Evolutionary conservation across 257 asterid genomes (phyloP), one percentile per base, ranked within the genome.

Genomic region (Rhazya stricta): DNA sequence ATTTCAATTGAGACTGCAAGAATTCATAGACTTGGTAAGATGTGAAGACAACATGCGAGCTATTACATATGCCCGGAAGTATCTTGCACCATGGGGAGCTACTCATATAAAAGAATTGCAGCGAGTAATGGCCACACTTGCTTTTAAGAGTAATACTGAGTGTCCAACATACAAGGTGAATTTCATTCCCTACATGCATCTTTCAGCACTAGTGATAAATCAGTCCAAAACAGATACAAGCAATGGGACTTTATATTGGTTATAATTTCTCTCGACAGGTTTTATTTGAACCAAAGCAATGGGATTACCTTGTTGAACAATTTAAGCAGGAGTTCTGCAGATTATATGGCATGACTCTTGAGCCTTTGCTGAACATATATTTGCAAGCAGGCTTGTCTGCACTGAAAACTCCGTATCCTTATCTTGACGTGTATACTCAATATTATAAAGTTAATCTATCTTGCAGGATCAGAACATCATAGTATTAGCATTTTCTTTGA

Each of bases 401-500:
- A 23, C 72, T 96, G 81, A 96, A 96, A 90, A 96, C 99, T 69
- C 98, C 99, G 97, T 96, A 96, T 96, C 99, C 98, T n/a, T 58
- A 25, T 58, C 30, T 3, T 46, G 42, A 32, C 16, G 3, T 36
- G 43, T 51, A 19, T 71, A 21, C 0, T 51, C 25, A 37, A 34
- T 62, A 29, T 19, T 53, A 1, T 54, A 2, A 10, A n/a, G 43
- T 39, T 10, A 75, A 39, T 56, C 18, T 71, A 15, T 8, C 65
- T 51, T 71, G 37, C 7, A 23, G 50, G 32, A 32, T 7, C 50
- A 72, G 68, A 1, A 56, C n/a, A 72, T 16, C 5, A 39, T 10
- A 60, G 18, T 70, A 16, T 51, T 19, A 18, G 29, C 51, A 32
- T 42, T 61, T 32, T 30, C 67, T 21, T 72, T 36, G 29, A 18